These are phyloP conservation scores for Canariomyces notabilis DNA, from an alignment of 2,329 filamentous ascomycete genomes.

Conservation along the genomic window DNA sequence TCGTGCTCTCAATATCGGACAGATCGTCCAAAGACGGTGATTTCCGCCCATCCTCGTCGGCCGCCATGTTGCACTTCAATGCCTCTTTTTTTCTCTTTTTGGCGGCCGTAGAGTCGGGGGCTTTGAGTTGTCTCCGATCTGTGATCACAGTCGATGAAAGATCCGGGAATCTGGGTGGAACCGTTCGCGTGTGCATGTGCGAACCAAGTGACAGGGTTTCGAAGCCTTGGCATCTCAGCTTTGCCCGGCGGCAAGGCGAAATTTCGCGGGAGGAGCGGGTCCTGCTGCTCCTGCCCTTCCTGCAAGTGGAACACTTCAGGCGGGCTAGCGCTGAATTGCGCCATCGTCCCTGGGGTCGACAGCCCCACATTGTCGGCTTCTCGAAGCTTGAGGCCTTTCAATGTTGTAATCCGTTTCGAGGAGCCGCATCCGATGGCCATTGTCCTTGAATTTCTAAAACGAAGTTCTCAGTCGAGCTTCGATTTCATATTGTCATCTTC, in stretches of 20 bases:
- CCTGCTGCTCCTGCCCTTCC: not conserved
- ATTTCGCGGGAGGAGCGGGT: not conserved
- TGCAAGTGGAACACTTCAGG: constrained; percentile 2
- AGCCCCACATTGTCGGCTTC: constrained; percentile 11
- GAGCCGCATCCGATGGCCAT: too few species aligned
- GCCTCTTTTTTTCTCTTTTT: too few species aligned
- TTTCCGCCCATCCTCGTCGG: constrained; percentile 21
- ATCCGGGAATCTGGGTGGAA: not conserved
- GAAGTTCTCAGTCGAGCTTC: not conserved
- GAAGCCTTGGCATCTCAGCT: not conserved
- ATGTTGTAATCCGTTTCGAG: too few species aligned
- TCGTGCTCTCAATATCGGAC: constrained; percentile 33
- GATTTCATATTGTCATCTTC: too few species aligned
- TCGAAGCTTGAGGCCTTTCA: not conserved
- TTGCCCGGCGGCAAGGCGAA: constrained; percentile 1
- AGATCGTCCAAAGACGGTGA: constrained; percentile 31
- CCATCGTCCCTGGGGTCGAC: constrained; percentile 13
- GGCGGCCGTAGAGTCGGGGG: not conserved
- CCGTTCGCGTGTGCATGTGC: constrained; percentile 4
- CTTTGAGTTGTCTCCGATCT: not conserved
- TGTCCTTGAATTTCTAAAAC: constrained; percentile 1
- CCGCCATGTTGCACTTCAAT: constrained; percentile 27
- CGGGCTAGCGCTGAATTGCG: constrained; percentile 21
- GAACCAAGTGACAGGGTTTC: too few species aligned
- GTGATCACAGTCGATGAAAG: not conserved